These are phyloP conservation scores for Xylaria bambusicola DNA, from an alignment of 495 filamentous ascomycete genomes.

Conservation along the genomic window DNA sequence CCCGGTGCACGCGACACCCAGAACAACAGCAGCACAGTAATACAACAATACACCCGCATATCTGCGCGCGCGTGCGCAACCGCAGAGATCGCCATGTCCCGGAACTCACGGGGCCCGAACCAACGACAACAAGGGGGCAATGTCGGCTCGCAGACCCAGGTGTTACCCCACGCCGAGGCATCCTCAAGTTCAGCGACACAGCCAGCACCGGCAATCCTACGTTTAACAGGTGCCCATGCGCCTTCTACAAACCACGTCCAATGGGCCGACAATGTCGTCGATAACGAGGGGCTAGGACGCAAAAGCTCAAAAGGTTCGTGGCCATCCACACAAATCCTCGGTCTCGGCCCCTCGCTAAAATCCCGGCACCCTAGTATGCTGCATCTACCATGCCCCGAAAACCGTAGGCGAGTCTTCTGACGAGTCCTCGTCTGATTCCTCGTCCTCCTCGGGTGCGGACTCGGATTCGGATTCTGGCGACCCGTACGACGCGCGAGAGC, in stretches of 20 bases:
- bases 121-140: conserved; percentile 21
- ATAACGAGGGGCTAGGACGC: conserved; percentile 93
- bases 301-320: conserved; percentile 87
- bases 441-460: conserved; percentile 49
- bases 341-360: background rate
- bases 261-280: conserved; percentile 92
- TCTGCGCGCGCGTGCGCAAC: too few species aligned
- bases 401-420: conserved; percentile 83
- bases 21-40: too few species aligned
- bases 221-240: conserved; percentile 45
- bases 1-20: too few species aligned
- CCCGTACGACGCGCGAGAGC: conserved; percentile 29
- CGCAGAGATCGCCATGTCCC: conserved; percentile 17
- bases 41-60: too few species aligned
- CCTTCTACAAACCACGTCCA: conserved; percentile 60
- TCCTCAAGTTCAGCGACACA: conserved; percentile 27
- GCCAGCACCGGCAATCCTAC: conserved; percentile 45
- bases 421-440: conserved; percentile 67
- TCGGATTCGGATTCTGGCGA: conserved; percentile 35
- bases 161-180: conserved; percentile 18
- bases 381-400: conserved; percentile 90
- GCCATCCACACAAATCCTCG: background rate
- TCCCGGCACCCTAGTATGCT: conserved; percentile 69
- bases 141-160: conserved; percentile 20
- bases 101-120: conserved; percentile 14